Evolutionary conservation across 116 monocot genomes (phyloP), one percentile per base, ranked within the genome.

Genomic region (Cymodocea nodosa): DNA sequence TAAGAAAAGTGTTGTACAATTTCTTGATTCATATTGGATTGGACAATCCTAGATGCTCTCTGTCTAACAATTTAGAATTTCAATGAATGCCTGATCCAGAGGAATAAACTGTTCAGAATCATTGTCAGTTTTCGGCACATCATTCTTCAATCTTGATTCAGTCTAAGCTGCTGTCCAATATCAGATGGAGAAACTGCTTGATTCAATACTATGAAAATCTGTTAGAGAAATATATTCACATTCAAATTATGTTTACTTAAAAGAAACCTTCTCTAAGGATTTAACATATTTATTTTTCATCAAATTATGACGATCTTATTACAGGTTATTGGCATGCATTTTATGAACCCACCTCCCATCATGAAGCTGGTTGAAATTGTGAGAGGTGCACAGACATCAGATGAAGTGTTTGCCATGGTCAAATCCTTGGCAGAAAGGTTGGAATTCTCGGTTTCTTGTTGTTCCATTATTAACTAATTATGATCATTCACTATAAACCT

Each of bases 281-380:
- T 10, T 64, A 9, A 1, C 7, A 23, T 64, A 37, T 20, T 49
- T n/a, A 18, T 64, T 64, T 64, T 48, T 12, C 20, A 40, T 49
- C 13, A 49, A n/a, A 48, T 22, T 64, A 20, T 22, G 49, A 61
- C 10, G 23, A 23, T 9, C 35, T 5, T 64, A 22, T 64, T 58
- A 40, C 74, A 95, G 97, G 97, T 91, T 14, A 91, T 97, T 52
- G 97, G 92, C 59, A 91, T 97, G 97, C 97, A 97, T 73, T 97
- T 97, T 73, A 88, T 97, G 88, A 97, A 97, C 52, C 97, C 97
- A 10, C 97, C 97, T 75, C 92, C 92, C 36, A 71, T 97, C 52
- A 97, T 97, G 97, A 91, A 91, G 69, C 64, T 97, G 67, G 69
- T 97, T 18, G 97, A 97, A 79, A 90, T 97, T 20, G 75, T 97